Conservation (phyloP, 768 basidiomycete species). For the Lactarius trivialis region DNA sequence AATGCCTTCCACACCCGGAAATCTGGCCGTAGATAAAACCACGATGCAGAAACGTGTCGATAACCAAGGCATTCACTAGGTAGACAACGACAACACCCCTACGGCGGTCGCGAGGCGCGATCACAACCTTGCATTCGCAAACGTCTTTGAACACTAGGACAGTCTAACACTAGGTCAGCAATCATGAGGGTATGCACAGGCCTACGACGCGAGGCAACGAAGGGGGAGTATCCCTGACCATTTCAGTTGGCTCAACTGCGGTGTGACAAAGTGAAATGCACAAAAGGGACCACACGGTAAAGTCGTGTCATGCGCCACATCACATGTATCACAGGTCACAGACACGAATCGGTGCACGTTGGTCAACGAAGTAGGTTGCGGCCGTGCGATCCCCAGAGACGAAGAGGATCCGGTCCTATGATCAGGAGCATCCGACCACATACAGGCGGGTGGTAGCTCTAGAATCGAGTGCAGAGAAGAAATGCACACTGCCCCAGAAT, state of each 20-base stretch:
- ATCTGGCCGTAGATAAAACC: neutral
- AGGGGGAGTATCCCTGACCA: neutral
- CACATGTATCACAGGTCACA: neutral
- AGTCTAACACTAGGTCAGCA: no score
- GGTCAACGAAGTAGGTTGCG: neutral
- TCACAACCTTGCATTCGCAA: neutral
- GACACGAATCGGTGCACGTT: neutral
- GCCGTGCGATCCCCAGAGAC: neutral
- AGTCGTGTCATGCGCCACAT: neutral
- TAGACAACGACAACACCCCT: neutral
- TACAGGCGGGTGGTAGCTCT: neutral
- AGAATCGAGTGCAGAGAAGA: neutral
- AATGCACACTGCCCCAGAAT: neutral
- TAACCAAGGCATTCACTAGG: neutral
- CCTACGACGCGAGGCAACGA: neutral
- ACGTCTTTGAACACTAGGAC: neutral
- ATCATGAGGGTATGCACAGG: neutral
- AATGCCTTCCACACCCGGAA: neutral
- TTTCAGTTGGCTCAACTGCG: neutral
- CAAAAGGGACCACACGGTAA: neutral
- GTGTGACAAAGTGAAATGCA: neutral
- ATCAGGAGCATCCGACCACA: neutral
- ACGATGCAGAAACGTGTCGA: neutral
- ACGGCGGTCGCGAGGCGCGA: neutral
- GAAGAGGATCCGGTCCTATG: neutral